Conservation (phyloP, 2,329 filamentous ascomycete species). For the Cercospora zeae-maydis region DNA sequence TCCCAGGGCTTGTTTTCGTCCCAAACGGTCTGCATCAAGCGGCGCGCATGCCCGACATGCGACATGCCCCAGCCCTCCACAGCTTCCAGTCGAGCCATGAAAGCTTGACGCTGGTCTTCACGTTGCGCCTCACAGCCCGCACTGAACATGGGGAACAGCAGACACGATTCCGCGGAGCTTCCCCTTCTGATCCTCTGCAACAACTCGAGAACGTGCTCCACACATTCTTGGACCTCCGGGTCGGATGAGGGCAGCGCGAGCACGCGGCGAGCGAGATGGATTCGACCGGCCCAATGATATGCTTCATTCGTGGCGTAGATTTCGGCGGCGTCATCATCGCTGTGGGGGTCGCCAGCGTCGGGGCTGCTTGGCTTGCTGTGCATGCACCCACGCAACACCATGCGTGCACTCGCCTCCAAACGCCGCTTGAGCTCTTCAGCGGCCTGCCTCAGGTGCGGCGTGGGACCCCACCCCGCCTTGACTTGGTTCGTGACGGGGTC, state of each 20-base stretch:
- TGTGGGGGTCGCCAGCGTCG: slow-evolving; percentile 32
- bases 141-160: slow-evolving; percentile 78
- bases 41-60: slow-evolving; percentile 61
- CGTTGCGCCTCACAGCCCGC: slow-evolving; percentile 71
- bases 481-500: slow-evolving; percentile 49
- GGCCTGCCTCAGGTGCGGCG: slow-evolving; percentile 50
- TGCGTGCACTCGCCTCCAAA: slow-evolving; percentile 53
- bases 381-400: slow-evolving; percentile 44
- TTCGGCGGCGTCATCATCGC: slow-evolving; percentile 58
- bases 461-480: slow-evolving; percentile 56
- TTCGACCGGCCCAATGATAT: slow-evolving; percentile 73
- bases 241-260: slow-evolving; percentile 59
- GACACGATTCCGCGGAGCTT: slow-evolving; percentile 68
- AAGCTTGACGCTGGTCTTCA: slow-evolving; percentile 53
- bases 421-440: slow-evolving; percentile 60
- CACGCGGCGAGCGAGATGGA: slow-evolving; percentile 72
- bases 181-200: slow-evolving; percentile 61
- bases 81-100: slow-evolving; percentile 62
- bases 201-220: slow-evolving; percentile 60
- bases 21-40: slow-evolving; percentile 67
- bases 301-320: slow-evolving; percentile 71
- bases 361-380: slow-evolving; percentile 42
- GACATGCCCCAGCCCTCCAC: slow-evolving; percentile 73
- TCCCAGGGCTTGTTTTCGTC: slow-evolving; percentile 66
- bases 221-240: slow-evolving; percentile 59